Percentiles rank a stretch among this genome's conserved stretches.
Conservation (phyloP, 2,329 filamentous ascomycete genomes). For the Drechslerella coelobrocha region DNA sequence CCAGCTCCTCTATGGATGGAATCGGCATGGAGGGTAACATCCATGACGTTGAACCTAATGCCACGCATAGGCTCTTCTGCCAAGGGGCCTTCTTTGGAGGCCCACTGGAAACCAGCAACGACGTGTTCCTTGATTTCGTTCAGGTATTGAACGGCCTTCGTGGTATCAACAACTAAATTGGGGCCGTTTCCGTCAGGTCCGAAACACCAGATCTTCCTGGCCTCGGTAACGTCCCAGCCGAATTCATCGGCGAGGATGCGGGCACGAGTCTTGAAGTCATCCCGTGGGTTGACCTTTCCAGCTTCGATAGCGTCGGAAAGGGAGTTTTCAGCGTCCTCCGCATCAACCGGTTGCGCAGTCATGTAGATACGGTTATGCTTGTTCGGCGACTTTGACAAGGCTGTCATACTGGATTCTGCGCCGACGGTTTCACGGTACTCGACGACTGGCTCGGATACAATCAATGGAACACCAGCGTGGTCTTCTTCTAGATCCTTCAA, state of each 20-base stretch:
- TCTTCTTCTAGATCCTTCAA: constrained; percentile 99
- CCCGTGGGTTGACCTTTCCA: constrained; percentile 91
- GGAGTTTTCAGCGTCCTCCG: constrained; percentile 88
- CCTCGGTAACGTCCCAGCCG: constrained; percentile 99
- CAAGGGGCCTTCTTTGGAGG: constrained; percentile 93
- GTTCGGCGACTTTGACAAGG: constrained; percentile 99
- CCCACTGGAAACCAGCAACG: constrained; percentile 99
- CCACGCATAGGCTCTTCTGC: constrained; percentile 98
- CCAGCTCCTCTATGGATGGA: constrained; percentile 99
- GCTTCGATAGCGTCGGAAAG: constrained; percentile 86
- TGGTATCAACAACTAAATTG: constrained; percentile 99
- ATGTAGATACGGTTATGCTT: constrained; percentile 99
- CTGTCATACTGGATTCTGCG: constrained; percentile 85
- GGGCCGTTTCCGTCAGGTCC: constrained; percentile 91
- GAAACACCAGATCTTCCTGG: constrained; percentile 99
- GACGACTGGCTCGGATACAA: constrained; percentile 97
- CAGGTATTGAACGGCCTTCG: constrained; percentile 99
- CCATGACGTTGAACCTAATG: constrained; percentile 97
- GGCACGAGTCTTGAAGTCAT: constrained; percentile 98
- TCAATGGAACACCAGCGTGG: constrained; percentile 97
- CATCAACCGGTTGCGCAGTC: constrained; percentile 87
- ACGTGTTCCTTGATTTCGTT: constrained; percentile 99
- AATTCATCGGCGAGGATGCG: constrained; percentile 94
- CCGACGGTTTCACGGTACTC: constrained; percentile 97
- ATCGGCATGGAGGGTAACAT: constrained; percentile 99